Evolutionary conservation across 441 rosid genomes (phyloP), one percentile per base, ranked within the genome.

Genomic region (Corymbia calophylla): DNA sequence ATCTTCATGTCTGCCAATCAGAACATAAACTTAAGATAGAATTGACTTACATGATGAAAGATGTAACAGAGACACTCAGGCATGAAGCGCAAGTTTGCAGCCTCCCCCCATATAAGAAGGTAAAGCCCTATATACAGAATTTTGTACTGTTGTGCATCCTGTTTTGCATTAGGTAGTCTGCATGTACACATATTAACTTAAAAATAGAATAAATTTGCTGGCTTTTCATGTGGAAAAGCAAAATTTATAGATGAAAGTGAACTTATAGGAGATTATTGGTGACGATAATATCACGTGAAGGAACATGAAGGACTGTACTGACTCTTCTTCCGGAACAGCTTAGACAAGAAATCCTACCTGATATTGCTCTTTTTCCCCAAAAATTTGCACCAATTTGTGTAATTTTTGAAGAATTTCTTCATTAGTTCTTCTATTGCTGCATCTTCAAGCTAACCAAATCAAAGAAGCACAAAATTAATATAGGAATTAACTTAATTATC

Each of bases 51-150:
- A 89, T 98, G 97, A 91, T 98, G 99, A 94, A 98, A 98, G 87
- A 98, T 96, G 91, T 95, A 98, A 60, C 99, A 98, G 62, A 98
- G 91, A 92, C 99, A 98, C 93, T 98, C 99, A 49, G 99, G 97
- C 98, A 98, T 94, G 91, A 97, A 95, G 93, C 99, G 95, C 95
- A 98, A 90, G 93, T 95, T 98, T 54, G 99, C 98, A 82, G 99
- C 99, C 92, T 98, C 99, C 84, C 99, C 99, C 99, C 99, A 97
- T 89, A 97, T 96, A 89, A 98, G 99, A 92, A 98, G 98, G 95
- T 97, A 95, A 91, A 98, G 99, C 89, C 95, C 99, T 80, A 97
- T 93, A 89, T 97, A 98, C 31, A 98, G 89, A 87, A 97, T 94
- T 94, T 98, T 97, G 91, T 95, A 94, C 88, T 97, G 99, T 89